Evolutionary conservation across 495 filamentous ascomycete species (phyloP), one percentile per base, ranked within the genome.

Genomic region (Cryomyces minteri): DNA sequence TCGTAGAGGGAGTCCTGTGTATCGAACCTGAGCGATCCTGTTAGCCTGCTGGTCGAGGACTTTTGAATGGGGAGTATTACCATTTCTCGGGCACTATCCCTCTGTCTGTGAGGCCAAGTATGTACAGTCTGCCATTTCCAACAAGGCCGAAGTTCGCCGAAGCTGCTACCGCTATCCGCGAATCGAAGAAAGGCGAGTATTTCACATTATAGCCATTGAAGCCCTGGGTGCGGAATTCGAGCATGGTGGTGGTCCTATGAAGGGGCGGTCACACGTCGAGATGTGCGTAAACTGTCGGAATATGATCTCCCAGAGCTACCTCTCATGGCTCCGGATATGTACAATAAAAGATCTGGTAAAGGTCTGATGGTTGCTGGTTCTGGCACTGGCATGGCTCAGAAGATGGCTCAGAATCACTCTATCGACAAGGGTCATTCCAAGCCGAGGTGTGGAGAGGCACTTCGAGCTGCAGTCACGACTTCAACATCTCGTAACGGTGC

Each of bases 161-260:
- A 5, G 83, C 73, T 29, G 82, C 79, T 49, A 92, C 83, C 41
- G 90, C 92, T 28, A 98, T 72, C 32, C 87, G 80, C 43, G 82
- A 87, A 66, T 95, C 88, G 69, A 88, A 90, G 70, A 94, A 98
- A 33, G 90, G 87, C 18, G 88, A 95, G 70, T 94, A 98, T 63
- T 94, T 93, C 55, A 93, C 84, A 52, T 82, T 79, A 62, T 87
- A 92, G 52, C 87, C 88, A 61, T 94, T 90, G 73, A 76, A 94
- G 62, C 88, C 88, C 52, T 83, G 72, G 25, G 90, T 96, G 51
- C 82, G 82, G 65, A 78, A 94, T 62, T 94, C 84, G 51, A 95
- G 78, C 88, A 96, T 94, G 14, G 60, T 61, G 34, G 12, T 14
- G 12, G 34, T 38, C 9, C 9, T 14, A 9, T 3, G 10, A 28